phyloP scores from a whole-genome alignment of 2,329 filamentous ascomycete genomes.

The Curvularia eragrostidis region DNA sequence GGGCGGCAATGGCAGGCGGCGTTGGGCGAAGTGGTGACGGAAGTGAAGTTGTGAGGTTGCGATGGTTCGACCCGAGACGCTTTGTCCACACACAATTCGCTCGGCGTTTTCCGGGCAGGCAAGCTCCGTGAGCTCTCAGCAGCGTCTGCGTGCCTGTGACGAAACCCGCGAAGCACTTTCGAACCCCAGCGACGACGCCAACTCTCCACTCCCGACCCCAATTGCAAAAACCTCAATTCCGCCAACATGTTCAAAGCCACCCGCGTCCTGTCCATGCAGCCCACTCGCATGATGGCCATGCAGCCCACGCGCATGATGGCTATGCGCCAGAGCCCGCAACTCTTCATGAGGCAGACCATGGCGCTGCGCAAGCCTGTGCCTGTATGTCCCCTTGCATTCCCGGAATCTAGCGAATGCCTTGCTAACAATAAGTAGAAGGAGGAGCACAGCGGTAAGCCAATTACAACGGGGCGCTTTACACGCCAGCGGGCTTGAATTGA shows the following conservation, averaged over 20 bases:
- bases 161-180: conserved; percentile 38
- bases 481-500: conserved; percentile 24
- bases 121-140: conserved; percentile 32
- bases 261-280: conserved; percentile 49
- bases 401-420: not conserved
- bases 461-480: conserved; percentile 19
- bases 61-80: conserved; percentile 44
- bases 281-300: conserved; percentile 52
- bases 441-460: conserved; percentile 65
- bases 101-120: conserved; percentile 39
- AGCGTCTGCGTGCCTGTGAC: conserved; percentile 34
- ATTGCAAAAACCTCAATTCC: conserved; percentile 7
- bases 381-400: conserved; percentile 60
- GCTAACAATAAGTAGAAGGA: conserved; percentile 64
- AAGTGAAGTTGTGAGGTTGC: conserved; percentile 40
- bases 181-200: conserved; percentile 26
- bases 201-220: conserved; percentile 38
- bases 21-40: conserved; percentile 35
- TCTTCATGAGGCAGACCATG: conserved; percentile 56
- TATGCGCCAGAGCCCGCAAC: conserved; percentile 47
- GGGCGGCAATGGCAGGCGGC: conserved; percentile 41
- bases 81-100: conserved; percentile 46
- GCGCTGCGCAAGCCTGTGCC: conserved; percentile 67
- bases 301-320: conserved; percentile 52
- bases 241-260: conserved; percentile 47